Base-by-base conservation (phyloP, 371 early-diverging fungal genomes). In the Encephalitozoon cuniculi region DNA sequence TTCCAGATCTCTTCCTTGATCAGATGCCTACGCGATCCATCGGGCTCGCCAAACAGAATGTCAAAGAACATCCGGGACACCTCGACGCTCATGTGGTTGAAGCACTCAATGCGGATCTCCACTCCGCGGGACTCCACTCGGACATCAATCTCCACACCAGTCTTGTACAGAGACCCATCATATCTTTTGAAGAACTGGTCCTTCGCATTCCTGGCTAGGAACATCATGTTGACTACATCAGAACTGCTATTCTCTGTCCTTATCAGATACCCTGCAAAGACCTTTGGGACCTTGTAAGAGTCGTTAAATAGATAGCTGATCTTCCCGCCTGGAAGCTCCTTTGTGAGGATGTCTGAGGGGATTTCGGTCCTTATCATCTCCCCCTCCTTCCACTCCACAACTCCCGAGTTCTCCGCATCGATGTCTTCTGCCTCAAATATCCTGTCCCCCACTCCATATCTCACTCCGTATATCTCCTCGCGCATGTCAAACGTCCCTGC, bases 121-220 rank as follows among this genome's bases (percentile, higher is more conserved):
- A 69, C 41, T 39, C 82, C 82, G 0, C 30, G 32, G 63, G 73
- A 52, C 12, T 63, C 11, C 2, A 82, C 28, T 2, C 6, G 43
- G 1, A 66, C 68, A 32, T n/a, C 54, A 65, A 40, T 40, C 11
- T 68, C 51, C 15, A 8, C 41, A 30, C 44, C 55, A 0, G 34
- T 55, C 6, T 49, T 23, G 12, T 51, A 26, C 3, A 82, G 39
- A 44, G 67, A 49, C 9, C 68, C 21, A 23, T 23, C 59, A 64
- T 79, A 74, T 49, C 74, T 79, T 40, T 68, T 68, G 1, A 65
- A 37, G 64, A 82, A 82, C 18, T 64, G 39, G 23, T 66, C 26
- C 18, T 44, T 30, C 41, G 71, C 53, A 8, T 67, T 71, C 32
- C 30, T 43, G 11, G 73, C 11, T 37, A 68, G 70, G 18, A 79